phyloP scores from a whole-genome alignment of 2,329 filamentous ascomycete genomes.

The Helotiales sp. region DNA sequence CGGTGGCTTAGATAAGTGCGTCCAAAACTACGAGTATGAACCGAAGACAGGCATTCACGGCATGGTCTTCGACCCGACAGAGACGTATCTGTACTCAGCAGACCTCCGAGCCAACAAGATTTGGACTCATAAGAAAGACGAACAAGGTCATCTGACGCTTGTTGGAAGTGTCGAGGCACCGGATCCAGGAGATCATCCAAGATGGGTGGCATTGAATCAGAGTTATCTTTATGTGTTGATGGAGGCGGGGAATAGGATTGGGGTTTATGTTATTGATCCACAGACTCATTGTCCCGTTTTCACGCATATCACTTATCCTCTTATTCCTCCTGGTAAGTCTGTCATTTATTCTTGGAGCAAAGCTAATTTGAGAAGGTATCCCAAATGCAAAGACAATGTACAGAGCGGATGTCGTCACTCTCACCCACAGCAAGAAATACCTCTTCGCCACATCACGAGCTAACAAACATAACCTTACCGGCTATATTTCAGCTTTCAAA shows the following conservation, averaged over 20 bases:
- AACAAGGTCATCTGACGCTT: conserved; percentile 61
- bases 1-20: conserved; percentile 61
- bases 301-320: conserved; percentile 72
- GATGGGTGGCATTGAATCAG: conserved; percentile 86
- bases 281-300: conserved; percentile 73
- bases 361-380: conserved; percentile 26
- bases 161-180: conserved; percentile 75
- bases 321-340: conserved; percentile 70
- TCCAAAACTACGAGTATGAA: conserved; percentile 74
- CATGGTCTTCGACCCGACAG: conserved; percentile 76
- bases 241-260: conserved; percentile 84
- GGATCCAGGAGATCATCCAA: conserved; percentile 71
- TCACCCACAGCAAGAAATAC: conserved; percentile 68
- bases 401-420: conserved; percentile 79
- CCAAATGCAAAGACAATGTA: conserved; percentile 59
- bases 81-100: conserved; percentile 76
- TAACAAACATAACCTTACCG: conserved; percentile 73
- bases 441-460: conserved; percentile 84
- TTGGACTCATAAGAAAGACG: conserved; percentile 78
- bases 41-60: conserved; percentile 73
- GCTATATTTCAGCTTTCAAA: conserved; percentile 80
- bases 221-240: conserved; percentile 83
- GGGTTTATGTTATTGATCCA: conserved; percentile 78
- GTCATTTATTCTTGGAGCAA: conserved; percentile 24
- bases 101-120: conserved; percentile 78